A percentile compares a stretch with the other conserved stretches of the same genome.
phyloP scores from a whole-genome alignment of 148 eudicot genomes.

The Vaccinium corymbosum region DNA sequence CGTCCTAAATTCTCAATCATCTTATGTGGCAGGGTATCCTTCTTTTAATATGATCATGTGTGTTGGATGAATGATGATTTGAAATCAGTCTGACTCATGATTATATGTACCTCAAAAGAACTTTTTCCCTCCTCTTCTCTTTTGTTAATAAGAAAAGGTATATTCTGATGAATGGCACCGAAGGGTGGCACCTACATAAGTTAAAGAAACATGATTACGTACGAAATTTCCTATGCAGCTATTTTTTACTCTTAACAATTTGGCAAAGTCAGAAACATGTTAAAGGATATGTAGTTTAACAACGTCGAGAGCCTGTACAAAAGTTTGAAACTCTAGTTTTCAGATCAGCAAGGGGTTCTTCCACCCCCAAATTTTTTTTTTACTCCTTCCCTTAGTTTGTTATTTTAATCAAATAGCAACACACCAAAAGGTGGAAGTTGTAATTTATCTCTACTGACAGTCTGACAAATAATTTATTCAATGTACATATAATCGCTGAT shows the following conservation, averaged over 20 bases:
- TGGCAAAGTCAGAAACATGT: not conserved
- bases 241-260: not conserved
- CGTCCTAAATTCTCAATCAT: not conserved
- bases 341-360: not conserved
- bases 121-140: not conserved
- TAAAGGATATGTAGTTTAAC: not conserved
- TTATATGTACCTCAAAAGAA: not conserved
- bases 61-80: not conserved
- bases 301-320: too few relatives aligned
- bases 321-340: not conserved
- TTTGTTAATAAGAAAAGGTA: too few relatives aligned
- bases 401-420: not conserved
- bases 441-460: not conserved
- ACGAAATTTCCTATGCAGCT: not conserved
- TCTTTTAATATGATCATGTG: not conserved
- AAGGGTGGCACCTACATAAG: not conserved
- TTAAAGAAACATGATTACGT: too few relatives aligned
- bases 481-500: not conserved
- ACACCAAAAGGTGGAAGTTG: not conserved
- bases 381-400: not conserved
- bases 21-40: constrained; percentile 4
- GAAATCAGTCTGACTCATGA: not conserved
- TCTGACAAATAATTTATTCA: not conserved
- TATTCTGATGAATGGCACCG: not conserved
- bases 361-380: not conserved